Percentiles rank a stretch among this genome's conserved stretches.
Evolutionary conservation across 2,329 filamentous ascomycete genomes (phyloP).

Genomic region (Podosphaera xanthii): DNA sequence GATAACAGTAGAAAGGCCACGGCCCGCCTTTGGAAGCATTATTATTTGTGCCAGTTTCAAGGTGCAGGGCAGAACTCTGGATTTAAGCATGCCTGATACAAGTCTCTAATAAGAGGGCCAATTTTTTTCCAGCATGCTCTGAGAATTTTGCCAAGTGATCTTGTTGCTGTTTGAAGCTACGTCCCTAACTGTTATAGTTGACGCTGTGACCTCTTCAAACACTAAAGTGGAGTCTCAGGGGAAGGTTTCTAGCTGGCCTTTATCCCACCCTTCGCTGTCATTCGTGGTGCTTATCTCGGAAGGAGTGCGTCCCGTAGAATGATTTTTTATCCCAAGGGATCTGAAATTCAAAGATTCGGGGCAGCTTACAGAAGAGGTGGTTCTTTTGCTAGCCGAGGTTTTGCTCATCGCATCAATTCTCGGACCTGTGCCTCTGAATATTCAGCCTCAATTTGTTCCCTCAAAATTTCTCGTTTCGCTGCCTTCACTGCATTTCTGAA

Average conservation of each 20-base stretch:
- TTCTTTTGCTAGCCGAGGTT: neutral
- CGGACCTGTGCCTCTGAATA: neutral
- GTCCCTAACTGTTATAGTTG: neutral
- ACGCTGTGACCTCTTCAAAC: neutral
- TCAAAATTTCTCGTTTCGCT: neutral
- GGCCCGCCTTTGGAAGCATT: neutral
- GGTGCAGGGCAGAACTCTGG: neutral
- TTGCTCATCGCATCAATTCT: neutral
- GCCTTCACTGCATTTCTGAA: neutral
- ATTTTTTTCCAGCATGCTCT: neutral
- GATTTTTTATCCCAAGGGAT: neutral
- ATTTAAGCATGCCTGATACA: neutral
- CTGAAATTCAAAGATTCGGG: neutral
- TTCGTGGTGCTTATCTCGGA: neutral
- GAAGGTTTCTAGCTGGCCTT: neutral
- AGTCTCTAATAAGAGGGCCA: neutral
- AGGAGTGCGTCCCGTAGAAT: neutral
- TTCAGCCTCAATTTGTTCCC: neutral
- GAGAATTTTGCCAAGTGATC: neutral
- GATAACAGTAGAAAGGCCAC: neutral
- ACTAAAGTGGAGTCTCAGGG: neutral
- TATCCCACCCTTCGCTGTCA: neutral
- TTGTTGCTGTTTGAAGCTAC: neutral
- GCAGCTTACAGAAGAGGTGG: neutral
- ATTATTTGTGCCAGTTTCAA: neutral